A percentile compares a stretch with the other conserved stretches of the same genome.
Evolutionary conservation across 129 eudicot genomes (phyloP).

Genomic region (Flaveria brownii): DNA sequence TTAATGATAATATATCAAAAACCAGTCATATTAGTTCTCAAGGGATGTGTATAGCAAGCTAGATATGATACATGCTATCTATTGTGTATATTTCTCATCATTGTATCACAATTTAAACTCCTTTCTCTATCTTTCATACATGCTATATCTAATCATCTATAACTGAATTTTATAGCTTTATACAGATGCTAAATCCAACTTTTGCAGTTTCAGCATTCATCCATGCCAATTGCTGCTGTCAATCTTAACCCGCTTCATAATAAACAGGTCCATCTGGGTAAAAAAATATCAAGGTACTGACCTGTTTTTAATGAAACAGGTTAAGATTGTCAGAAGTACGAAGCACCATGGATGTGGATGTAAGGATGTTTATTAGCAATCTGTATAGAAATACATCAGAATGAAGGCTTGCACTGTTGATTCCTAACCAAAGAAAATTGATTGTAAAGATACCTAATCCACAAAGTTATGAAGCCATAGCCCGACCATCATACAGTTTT

Average conservation of each 20-base stretch:
- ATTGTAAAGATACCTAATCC: neutral
- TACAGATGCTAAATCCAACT: neutral
- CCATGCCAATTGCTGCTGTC: neutral
- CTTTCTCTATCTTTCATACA: neutral
- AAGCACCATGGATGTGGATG: neutral
- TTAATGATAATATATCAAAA: neutral
- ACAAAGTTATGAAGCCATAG: conserved; percentile 13
- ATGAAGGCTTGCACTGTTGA: neutral
- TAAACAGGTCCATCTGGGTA: neutral
- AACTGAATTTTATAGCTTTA: neutral
- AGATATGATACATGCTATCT: neutral
- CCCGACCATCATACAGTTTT: neutral
- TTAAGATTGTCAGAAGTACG: neutral
- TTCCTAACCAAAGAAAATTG: neutral
- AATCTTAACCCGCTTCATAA: neutral
- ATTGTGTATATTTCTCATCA: neutral
- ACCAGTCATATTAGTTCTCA: neutral
- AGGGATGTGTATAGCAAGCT: neutral
- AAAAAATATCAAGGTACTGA: neutral
- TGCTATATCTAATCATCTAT: neutral
- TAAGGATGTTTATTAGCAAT: neutral
- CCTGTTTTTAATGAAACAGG: neutral
- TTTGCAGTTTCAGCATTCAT: neutral
- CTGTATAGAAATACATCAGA: neutral
- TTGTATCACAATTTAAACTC: neutral